A percentile compares a stretch with the other conserved stretches of the same genome.
These are phyloP conservation scores for Crithidia acanthocephali DNA, from an alignment of 208 protist species.

Conservation along the genomic window DNA sequence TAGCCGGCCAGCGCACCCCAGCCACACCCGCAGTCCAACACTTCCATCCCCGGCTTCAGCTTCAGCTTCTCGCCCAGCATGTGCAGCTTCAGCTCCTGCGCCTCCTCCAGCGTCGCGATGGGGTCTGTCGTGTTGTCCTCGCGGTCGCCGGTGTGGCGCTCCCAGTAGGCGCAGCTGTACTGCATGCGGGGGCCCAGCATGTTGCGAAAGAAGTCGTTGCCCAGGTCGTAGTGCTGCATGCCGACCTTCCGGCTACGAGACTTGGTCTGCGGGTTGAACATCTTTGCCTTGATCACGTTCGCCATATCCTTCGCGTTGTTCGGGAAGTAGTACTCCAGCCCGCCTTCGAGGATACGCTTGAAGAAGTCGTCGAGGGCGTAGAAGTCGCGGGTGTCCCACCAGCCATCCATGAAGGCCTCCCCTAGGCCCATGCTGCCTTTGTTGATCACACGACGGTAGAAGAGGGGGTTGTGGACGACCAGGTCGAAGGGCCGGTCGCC, in stretches of 20 bases:
- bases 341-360: constrained; percentile 36
- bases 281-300: constrained; percentile 49
- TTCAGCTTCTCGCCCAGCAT: constrained; percentile 81
- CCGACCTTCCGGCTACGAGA: constrained; percentile 55
- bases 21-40: constrained; percentile 84
- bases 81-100: constrained; percentile 72
- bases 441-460: constrained; percentile 49
- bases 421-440: constrained; percentile 60
- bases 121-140: constrained; percentile 23
- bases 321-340: constrained; percentile 65
- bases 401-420: constrained; percentile 65
- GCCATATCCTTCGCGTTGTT: constrained; percentile 61
- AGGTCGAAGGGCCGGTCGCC: constrained; percentile 51
- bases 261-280: constrained; percentile 62
- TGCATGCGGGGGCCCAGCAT: constrained; percentile 79
- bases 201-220: constrained; percentile 72
- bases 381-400: constrained; percentile 69
- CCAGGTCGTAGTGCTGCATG: constrained; percentile 76
- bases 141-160: constrained; percentile 28
- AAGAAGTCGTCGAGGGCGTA: constrained; percentile 55
- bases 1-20: constrained; percentile 75
- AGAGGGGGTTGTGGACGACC: constrained; percentile 47
- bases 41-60: constrained; percentile 58
- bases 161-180: constrained; percentile 79
- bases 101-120: constrained; percentile 61